A percentile compares a stretch with the other conserved stretches of the same genome.
Conservation (phyloP, 1,284 basidiomycete species). For the Cryptococcus sp. region DNA sequence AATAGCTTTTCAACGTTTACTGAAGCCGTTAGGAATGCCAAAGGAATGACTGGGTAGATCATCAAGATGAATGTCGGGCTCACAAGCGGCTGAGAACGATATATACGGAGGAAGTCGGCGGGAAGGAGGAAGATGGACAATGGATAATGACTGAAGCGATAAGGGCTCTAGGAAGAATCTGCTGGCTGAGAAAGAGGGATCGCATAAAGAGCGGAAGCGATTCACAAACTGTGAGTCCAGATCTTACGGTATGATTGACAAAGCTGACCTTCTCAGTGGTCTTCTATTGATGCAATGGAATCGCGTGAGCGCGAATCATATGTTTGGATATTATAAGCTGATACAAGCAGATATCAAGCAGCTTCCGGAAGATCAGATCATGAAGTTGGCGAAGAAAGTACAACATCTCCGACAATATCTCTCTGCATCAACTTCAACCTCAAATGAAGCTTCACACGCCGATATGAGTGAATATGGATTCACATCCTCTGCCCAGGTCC, state of each 20-base stretch:
- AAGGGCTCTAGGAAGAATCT: slow-evolving; percentile 66
- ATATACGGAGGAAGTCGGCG: slow-evolving; percentile 7
- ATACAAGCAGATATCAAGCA: slow-evolving; percentile 17
- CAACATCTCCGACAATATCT: slow-evolving; percentile 41
- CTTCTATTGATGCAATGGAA: slow-evolving; percentile 64
- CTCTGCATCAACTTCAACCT: slow-evolving; percentile 11
- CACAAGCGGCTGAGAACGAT: slow-evolving; percentile 48
- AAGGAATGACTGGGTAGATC: slow-evolving; percentile 66
- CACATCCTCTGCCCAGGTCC: slow-evolving; percentile 20
- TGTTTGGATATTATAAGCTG: neutral
- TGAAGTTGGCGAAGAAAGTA: neutral
- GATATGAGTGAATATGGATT: slow-evolving; percentile 42
- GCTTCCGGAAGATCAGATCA: neutral
- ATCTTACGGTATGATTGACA: neutral
- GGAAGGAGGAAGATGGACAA: slow-evolving; percentile 19
- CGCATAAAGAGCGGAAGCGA: slow-evolving; percentile 27
- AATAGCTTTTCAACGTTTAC: neutral
- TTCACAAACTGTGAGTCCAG: slow-evolving; percentile 59
- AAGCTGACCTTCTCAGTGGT: slow-evolving; percentile 51
- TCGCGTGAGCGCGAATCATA: slow-evolving; percentile 57
- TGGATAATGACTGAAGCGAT: slow-evolving; percentile 59
- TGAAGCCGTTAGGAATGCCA: slow-evolving; percentile 61
- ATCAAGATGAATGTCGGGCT: slow-evolving; percentile 71
- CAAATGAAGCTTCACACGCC: slow-evolving; percentile 19
- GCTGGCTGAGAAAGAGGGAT: slow-evolving; percentile 63